Percentiles rank a stretch among this genome's conserved stretches.
Evolutionary conservation across 192 early-diverging fungal genomes (phyloP).

Genomic region (Chytriomyces confervae): DNA sequence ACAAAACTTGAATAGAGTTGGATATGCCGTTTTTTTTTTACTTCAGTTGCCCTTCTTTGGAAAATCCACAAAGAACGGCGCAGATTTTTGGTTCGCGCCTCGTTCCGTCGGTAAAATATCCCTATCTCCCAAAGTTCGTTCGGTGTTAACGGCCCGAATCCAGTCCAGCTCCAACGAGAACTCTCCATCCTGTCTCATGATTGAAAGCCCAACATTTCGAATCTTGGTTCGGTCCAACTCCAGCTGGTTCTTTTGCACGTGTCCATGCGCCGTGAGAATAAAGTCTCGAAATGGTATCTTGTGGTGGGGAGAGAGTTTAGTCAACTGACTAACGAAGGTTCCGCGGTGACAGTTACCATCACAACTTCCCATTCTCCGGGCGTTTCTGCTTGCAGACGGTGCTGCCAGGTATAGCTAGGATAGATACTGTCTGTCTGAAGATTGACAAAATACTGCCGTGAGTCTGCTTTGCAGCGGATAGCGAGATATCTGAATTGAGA

Average conservation of each 20-base stretch:
- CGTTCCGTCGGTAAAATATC: conserved; percentile 58
- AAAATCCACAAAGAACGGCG: conserved; percentile 35
- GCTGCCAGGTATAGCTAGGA: conserved; percentile 89
- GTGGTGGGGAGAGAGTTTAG: not conserved
- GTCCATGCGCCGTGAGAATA: conserved; percentile 87
- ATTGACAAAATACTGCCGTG: conserved; percentile 91
- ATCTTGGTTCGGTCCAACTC: conserved; percentile 84
- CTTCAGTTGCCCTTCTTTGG: conserved; percentile 9
- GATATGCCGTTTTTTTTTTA: not conserved
- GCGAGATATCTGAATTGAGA: conserved; percentile 84
- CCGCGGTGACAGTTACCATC: conserved; percentile 58
- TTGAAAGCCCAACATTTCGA: conserved; percentile 87
- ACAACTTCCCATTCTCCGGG: conserved; percentile 94
- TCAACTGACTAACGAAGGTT: no score
- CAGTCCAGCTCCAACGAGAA: conserved; percentile 89
- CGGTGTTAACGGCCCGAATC: conserved; percentile 87
- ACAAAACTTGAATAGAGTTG: not conserved
- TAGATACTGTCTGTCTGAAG: conserved; percentile 84
- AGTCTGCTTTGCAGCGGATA: conserved; percentile 79
- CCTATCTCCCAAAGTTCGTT: conserved; percentile 75
- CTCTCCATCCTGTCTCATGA: conserved; percentile 82
- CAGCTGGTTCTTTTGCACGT: conserved; percentile 83
- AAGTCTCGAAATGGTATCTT: conserved; percentile 94
- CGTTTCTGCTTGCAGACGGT: conserved; percentile 82
- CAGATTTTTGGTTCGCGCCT: not conserved